Evolutionary conservation across 2,329 filamentous ascomycete genomes (phyloP).

Genomic region (Lecanicillium sp.): DNA sequence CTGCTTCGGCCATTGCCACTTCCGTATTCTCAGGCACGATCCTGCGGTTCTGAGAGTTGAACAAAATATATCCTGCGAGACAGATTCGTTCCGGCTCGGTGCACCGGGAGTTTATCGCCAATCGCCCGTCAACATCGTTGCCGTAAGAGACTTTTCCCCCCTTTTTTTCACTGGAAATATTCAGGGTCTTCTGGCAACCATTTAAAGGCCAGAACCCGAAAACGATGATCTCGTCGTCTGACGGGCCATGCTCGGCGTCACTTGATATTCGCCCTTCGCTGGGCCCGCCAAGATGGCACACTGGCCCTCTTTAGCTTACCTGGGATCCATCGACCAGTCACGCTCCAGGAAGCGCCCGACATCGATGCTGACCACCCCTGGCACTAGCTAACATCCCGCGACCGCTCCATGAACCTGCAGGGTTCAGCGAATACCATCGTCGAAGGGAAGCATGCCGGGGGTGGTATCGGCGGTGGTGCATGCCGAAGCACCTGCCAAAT

Average conservation of each 20-base stretch:
- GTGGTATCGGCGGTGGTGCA: neutral
- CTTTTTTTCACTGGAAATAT: no score
- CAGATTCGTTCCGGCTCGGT: no score
- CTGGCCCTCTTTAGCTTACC: conserved; percentile 1
- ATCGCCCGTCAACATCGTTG: no score
- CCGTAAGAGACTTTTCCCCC: no score
- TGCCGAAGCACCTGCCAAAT: conserved; percentile 5
- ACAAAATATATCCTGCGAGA: no score
- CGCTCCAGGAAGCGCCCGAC: conserved; percentile 7
- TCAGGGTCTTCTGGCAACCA: neutral
- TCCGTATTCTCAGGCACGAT: no score
- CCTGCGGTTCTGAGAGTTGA: no score
- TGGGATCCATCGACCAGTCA: conserved; percentile 7
- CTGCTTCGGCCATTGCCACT: no score
- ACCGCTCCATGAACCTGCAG: conserved; percentile 2
- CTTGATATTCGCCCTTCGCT: conserved; percentile 4
- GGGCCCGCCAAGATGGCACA: conserved; percentile 3
- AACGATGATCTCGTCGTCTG: conserved; percentile 7
- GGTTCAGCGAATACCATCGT: conserved; percentile 1
- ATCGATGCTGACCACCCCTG: conserved; percentile 3
- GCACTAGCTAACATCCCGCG: neutral
- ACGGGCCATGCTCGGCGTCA: conserved; percentile 12
- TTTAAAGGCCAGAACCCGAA: neutral
- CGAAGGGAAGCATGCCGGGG: conserved; percentile 4
- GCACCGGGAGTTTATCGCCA: no score